A percentile compares a stretch with the other conserved stretches of the same genome.
Conservation (phyloP, 1,139 yeast species). For the Wickerhamiella infanticola region DNA sequence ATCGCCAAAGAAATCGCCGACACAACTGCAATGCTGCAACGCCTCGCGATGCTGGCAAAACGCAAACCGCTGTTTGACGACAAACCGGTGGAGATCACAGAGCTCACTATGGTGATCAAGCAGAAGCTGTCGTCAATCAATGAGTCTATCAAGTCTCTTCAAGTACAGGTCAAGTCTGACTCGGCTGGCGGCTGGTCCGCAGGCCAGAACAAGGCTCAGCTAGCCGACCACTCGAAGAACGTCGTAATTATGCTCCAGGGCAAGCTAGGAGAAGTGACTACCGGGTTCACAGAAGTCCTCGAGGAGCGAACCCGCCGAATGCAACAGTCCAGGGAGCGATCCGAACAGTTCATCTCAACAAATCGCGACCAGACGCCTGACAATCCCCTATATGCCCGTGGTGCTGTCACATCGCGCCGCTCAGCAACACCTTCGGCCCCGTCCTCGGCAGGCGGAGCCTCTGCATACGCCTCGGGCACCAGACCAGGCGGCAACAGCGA, state of each 20-base stretch:
- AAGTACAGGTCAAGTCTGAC: conserved; percentile 26
- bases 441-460: neutral
- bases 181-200: conserved; percentile 16
- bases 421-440: neutral
- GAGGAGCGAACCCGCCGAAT: conserved; percentile 79
- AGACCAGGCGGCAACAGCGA: neutral
- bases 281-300: conserved; percentile 76
- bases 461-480: neutral
- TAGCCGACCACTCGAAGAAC: conserved; percentile 61
- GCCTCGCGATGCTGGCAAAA: conserved; percentile 70
- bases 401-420: conserved; percentile 1
- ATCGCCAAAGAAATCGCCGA: conserved; percentile 83
- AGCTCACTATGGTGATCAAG: conserved; percentile 80
- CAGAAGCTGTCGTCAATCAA: conserved; percentile 84
- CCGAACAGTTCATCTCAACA: conserved; percentile 59
- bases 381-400: conserved; percentile 14
- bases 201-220: conserved; percentile 33
- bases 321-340: conserved; percentile 61
- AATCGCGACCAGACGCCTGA: conserved; percentile 25
- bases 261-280: conserved; percentile 80
- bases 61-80: conserved; percentile 91
- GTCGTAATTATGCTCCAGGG: conserved; percentile 78
- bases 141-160: conserved; percentile 54
- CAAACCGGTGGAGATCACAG: conserved; percentile 85
- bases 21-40: conserved; percentile 70